phyloP scores from a whole-genome alignment of 2,329 filamentous ascomycete species.

The Thelonectria discophora region DNA sequence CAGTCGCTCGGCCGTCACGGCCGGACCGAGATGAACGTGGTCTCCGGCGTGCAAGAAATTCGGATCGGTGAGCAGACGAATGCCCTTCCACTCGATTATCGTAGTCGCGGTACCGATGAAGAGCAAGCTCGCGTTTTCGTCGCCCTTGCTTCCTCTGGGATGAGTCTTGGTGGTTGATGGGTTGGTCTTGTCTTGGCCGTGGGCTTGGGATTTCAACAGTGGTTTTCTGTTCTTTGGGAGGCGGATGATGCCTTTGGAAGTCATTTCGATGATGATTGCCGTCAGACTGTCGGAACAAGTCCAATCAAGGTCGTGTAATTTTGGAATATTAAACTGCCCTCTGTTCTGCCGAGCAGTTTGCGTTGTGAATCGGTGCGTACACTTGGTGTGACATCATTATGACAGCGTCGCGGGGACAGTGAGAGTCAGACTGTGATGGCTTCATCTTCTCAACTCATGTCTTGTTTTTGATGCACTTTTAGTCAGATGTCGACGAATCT shows the following conservation, averaged over 20 bases:
- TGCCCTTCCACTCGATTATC: constrained; percentile 61
- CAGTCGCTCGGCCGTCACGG: constrained; percentile 62
- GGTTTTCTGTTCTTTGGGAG: background rate
- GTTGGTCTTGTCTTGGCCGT: background rate
- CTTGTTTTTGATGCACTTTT: too few relatives aligned
- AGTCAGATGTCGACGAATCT: too few relatives aligned
- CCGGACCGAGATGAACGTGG: constrained; percentile 72
- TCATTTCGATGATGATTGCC: background rate
- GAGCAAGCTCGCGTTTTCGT: constrained; percentile 51
- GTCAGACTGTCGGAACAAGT: too few relatives aligned
- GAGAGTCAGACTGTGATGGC: too few relatives aligned
- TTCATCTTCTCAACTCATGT: too few relatives aligned
- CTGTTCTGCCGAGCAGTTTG: too few relatives aligned
- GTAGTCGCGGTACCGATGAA: constrained; percentile 67
- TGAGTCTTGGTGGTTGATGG: constrained; percentile 21
- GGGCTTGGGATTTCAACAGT: background rate
- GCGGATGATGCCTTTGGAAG: background rate
- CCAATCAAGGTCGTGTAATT: too few relatives aligned
- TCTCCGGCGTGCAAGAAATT: constrained; percentile 74
- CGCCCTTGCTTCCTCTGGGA: constrained; percentile 22
- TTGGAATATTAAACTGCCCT: too few relatives aligned
- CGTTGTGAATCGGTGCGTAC: too few relatives aligned
- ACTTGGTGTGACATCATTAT: too few relatives aligned
- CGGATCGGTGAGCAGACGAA: constrained; percentile 65
- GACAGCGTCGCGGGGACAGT: too few relatives aligned